Percentiles rank a stretch among this genome's conserved stretches.
These are phyloP conservation scores for Cordyceps militaris DNA, from an alignment of 2,329 filamentous ascomycete species.

Conservation along the genomic window DNA sequence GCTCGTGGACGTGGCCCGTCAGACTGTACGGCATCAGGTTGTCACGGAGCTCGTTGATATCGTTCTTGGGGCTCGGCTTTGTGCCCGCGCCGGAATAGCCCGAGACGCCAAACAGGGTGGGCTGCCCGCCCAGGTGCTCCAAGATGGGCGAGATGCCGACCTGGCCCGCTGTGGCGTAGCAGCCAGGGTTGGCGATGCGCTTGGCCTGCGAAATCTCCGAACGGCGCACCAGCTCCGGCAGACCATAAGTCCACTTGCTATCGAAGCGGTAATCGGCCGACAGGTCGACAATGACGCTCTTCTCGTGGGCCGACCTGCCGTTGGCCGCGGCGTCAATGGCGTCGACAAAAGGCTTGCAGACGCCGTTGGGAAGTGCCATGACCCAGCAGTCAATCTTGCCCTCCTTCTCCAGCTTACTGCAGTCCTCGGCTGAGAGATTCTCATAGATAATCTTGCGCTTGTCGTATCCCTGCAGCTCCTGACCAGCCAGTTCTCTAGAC, in stretches of 20 bases:
- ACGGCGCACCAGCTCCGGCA: slow-evolving; percentile 77
- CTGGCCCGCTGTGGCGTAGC: slow-evolving; percentile 91
- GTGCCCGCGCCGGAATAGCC: slow-evolving; percentile 94
- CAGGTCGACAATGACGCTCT: slow-evolving; percentile 81
- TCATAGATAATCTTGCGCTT: slow-evolving; percentile 92
- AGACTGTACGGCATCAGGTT: slow-evolving; percentile 76
- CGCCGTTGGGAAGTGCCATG: slow-evolving; percentile 92
- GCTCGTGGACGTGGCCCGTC: slow-evolving; percentile 92
- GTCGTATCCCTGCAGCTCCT: slow-evolving; percentile 80
- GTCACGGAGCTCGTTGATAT: slow-evolving; percentile 71
- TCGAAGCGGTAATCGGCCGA: slow-evolving; percentile 95
- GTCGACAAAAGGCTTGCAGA: slow-evolving; percentile 90
- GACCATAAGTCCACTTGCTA: slow-evolving; percentile 76
- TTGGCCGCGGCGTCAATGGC: slow-evolving; percentile 53
- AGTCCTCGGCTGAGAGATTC: slow-evolving; percentile 80
- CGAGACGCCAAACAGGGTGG: slow-evolving; percentile 82
- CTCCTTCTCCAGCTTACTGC: slow-evolving; percentile 73
- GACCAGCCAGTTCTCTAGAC: slow-evolving; percentile 82
- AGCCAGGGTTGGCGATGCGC: slow-evolving; percentile 90
- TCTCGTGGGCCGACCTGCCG: slow-evolving; percentile 28
- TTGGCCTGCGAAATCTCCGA: slow-evolving; percentile 69
- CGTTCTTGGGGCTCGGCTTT: slow-evolving; percentile 91
- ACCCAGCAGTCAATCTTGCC: slow-evolving; percentile 93
- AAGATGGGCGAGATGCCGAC: slow-evolving; percentile 80
- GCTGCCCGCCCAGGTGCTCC: slow-evolving; percentile 66